These are phyloP conservation scores for Halophytophthora batemanensis DNA, from an alignment of 352 stramenopile genomes.

Conservation along the genomic window DNA sequence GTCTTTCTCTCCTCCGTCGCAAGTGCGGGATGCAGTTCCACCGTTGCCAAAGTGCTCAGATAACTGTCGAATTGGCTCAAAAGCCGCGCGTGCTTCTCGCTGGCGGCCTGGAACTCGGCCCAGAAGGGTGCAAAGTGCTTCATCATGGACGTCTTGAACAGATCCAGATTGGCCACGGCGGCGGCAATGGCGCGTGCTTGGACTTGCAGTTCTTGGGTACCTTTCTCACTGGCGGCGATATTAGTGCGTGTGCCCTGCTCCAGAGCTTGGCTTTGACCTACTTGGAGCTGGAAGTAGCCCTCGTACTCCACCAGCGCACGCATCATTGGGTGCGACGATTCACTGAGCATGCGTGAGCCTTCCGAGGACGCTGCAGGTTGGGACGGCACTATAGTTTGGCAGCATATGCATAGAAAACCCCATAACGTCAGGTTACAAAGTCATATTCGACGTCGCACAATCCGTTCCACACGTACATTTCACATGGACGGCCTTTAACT, in stretches of 20 bases:
- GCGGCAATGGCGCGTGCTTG: constrained; percentile 70
- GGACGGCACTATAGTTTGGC: constrained; percentile 42
- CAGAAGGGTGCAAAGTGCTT: constrained; percentile 84
- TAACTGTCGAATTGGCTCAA: constrained; percentile 72
- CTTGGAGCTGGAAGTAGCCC: constrained; percentile 73
- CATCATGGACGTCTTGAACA: constrained; percentile 79
- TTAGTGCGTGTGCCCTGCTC: constrained; percentile 54
- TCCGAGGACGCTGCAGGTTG: constrained; percentile 56
- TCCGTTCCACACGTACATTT: constrained; percentile 25
- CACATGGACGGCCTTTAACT: constrained; percentile 44
- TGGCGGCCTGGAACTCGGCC: constrained; percentile 63
- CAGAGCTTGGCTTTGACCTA: constrained; percentile 62
- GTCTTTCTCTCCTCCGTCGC: constrained; percentile 56
- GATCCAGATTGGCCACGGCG: constrained; percentile 75
- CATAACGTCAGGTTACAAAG: not conserved
- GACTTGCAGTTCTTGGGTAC: constrained; percentile 51
- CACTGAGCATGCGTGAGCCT: constrained; percentile 64
- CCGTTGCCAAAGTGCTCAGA: constrained; percentile 45
- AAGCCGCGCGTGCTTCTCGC: constrained; percentile 52
- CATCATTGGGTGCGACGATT: constrained; percentile 78
- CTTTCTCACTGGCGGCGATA: constrained; percentile 51
- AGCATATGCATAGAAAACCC: constrained; percentile 7
- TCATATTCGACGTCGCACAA: not conserved
- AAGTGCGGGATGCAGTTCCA: constrained; percentile 67
- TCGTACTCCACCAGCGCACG: constrained; percentile 79